Evolutionary conservation across 1,284 basidiomycete species (phyloP).

Genomic region (Cryptococcus floricola): DNA sequence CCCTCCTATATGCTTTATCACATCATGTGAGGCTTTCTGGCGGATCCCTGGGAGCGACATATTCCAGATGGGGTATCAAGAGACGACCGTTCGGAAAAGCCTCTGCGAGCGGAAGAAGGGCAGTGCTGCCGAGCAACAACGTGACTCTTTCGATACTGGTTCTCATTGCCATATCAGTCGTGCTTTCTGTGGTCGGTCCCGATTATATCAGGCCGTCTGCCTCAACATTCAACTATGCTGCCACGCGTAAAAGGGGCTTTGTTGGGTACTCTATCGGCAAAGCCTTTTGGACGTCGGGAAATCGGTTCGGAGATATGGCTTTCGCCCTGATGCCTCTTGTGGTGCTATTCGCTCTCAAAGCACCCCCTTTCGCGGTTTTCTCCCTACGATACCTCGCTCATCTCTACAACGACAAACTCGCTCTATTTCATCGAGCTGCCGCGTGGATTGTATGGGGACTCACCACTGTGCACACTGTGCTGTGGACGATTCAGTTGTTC

Average conservation of each 20-base stretch:
- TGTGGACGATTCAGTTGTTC: conserved; percentile 72
- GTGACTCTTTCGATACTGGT: conserved; percentile 55
- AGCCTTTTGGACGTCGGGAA: conserved; percentile 72
- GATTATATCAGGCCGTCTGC: conserved; percentile 67
- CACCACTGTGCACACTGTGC: conserved; percentile 62
- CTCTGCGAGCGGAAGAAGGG: conserved; percentile 47
- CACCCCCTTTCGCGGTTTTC: conserved; percentile 74
- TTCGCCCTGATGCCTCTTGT: conserved; percentile 74
- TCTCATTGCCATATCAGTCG: conserved; percentile 52
- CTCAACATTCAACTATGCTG: conserved; percentile 52
- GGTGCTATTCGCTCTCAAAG: conserved; percentile 72
- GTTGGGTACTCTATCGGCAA: conserved; percentile 65
- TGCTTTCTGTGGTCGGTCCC: conserved; percentile 61
- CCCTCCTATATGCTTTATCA: conserved; percentile 32
- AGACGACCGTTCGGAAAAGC: conserved; percentile 22
- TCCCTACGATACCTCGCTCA: conserved; percentile 66
- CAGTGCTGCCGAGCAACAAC: conserved; percentile 61
- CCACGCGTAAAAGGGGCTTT: conserved; percentile 27
- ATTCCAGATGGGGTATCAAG: conserved; percentile 39
- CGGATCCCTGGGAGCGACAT: conserved; percentile 35
- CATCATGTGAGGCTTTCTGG: conserved; percentile 43
- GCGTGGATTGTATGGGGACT: conserved; percentile 72
- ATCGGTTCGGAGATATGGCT: conserved; percentile 68
- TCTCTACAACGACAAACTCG: conserved; percentile 71
- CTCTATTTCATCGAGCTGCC: conserved; percentile 66